Conservation (phyloP, 768 basidiomycete genomes). For the Lentinula edodes region DNA sequence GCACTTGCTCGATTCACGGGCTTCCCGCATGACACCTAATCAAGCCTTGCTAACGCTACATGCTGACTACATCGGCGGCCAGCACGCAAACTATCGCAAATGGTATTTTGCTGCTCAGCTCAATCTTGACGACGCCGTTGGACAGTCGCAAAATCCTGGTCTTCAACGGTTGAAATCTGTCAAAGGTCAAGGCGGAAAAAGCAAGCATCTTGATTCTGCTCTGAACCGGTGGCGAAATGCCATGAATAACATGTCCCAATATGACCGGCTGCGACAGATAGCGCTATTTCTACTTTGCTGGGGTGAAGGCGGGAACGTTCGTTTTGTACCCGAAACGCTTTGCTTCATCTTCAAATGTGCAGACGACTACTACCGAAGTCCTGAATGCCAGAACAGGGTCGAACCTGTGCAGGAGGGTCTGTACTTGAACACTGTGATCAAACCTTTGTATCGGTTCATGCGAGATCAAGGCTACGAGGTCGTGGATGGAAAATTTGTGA, state of each 20-base stretch:
- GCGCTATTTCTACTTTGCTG: slow-evolving; percentile 95
- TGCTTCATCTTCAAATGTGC: slow-evolving; percentile 99
- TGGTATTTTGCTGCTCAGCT: slow-evolving; percentile 99
- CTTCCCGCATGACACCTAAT: slow-evolving; percentile 96
- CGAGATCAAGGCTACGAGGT: slow-evolving; percentile 97
- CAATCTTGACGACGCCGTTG: slow-evolving; percentile 98
- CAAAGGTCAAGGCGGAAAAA: slow-evolving; percentile 50
- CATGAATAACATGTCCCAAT: slow-evolving; percentile 99
- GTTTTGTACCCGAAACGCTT: slow-evolving; percentile 93
- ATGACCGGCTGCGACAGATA: slow-evolving; percentile 94
- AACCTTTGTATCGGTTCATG: slow-evolving; percentile 93
- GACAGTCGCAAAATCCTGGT: slow-evolving; percentile 90
- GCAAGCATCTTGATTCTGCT: slow-evolving; percentile 89
- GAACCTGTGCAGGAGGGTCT: slow-evolving; percentile 94
- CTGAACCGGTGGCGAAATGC: slow-evolving; percentile 95
- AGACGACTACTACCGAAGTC: slow-evolving; percentile 97
- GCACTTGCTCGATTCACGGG: slow-evolving; percentile 94
- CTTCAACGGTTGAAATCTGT: slow-evolving; percentile 84
- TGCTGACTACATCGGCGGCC: slow-evolving; percentile 98
- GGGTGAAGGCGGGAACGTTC: slow-evolving; percentile 97
- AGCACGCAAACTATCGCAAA: slow-evolving; percentile 98
- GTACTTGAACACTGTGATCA: slow-evolving; percentile 87
- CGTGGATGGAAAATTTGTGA: slow-evolving; percentile 89
- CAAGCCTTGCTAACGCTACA: slow-evolving; percentile 95
- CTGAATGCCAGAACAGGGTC: slow-evolving; percentile 92